Base-by-base conservation (phyloP, 2,329 filamentous ascomycete genomes). In the Alternaria sp. region DNA sequence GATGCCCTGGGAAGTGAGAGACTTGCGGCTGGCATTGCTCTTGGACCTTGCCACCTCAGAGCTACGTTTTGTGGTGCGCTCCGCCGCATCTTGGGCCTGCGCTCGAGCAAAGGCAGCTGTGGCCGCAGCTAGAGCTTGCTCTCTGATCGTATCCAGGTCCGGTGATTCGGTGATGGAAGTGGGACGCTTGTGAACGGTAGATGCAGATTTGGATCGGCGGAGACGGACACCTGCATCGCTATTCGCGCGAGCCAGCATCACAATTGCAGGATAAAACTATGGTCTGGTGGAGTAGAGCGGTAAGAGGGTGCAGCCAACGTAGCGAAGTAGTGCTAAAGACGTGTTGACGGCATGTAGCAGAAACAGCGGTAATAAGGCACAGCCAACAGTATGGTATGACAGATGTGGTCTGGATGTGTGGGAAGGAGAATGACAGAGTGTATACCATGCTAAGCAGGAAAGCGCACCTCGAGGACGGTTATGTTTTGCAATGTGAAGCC, bases 71-170 rank as follows among this genome's bases (percentile, higher is more conserved):
- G 61, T 56, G n/a, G 49, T 44, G 38, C 61, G 54, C 24, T 67
- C 65, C 12, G 57, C 53, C 20, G 57, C 54, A n/a, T 65, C 68
- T 6, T 70, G 65, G 9, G 59, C 68, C 39, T 75, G 74, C 8
- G 76, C 75, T 51, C 76, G 67, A 55, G 66, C 67, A 44, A 72
- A 80, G 24, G 78, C 78, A 38, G 73, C 65, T 2, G 74, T 72
- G 18, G 78, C 78, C 51, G 78, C 78, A n/a, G 72, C 75, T 30
- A 78, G 26, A 26, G 78, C 78, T 61, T 80, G 77, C 36, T 77
- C 69, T 51, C 74, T 72, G 28, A 71, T 69, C 7, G 71, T 56
- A 20, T 72, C 69, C 1, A 70, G 70, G 54, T 78, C 71, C 12
- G 72, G 43, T 4, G 62, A 59, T 30, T 75, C 71, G 9, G 62